phyloP scores from a whole-genome alignment of 192 early-diverging fungal genomes.

The Piromyces sp. region DNA sequence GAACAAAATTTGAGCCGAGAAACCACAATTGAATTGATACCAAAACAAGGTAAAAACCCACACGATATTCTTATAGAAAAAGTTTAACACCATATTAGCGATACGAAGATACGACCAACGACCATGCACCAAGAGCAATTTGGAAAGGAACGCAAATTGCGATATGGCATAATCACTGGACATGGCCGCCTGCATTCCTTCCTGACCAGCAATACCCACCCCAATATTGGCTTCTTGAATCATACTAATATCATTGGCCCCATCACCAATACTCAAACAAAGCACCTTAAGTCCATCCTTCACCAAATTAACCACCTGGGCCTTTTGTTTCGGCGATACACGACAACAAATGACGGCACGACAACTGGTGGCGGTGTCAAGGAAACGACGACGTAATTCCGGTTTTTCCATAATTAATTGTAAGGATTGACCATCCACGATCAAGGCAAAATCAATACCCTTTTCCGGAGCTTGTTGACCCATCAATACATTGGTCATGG shows the following conservation, averaged over 20 bases:
- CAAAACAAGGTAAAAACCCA: slow-evolving; percentile 79
- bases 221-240: slow-evolving; percentile 85
- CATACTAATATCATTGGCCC: slow-evolving; percentile 57
- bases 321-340: slow-evolving; percentile 90
- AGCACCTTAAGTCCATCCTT: slow-evolving; percentile 67
- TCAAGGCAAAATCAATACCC: not conserved
- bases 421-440: not conserved
- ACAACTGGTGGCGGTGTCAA: slow-evolving; percentile 63
- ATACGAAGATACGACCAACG: slow-evolving; percentile 69
- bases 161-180: slow-evolving; percentile 83
- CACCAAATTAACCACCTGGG: slow-evolving; percentile 74
- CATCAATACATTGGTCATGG: not conserved
- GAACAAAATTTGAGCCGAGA: slow-evolving; percentile 58
- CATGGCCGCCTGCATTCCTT: slow-evolving; percentile 87
- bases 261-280: slow-evolving; percentile 85
- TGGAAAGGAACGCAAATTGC: slow-evolving; percentile 71
- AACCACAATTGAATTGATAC: slow-evolving; percentile 79
- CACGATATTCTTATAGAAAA: slow-evolving; percentile 91
- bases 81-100: slow-evolving; percentile 68
- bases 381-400: slow-evolving; percentile 12
- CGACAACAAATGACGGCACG: slow-evolving; percentile 84
- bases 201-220: slow-evolving; percentile 83
- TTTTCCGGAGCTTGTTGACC: not conserved
- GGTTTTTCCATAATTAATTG: not conserved
- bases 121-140: slow-evolving; percentile 79